A percentile compares a stretch with the other conserved stretches of the same genome.
phyloP scores from a whole-genome alignment of 2,329 filamentous ascomycete species.

The Reticulascus tulasneorum region DNA sequence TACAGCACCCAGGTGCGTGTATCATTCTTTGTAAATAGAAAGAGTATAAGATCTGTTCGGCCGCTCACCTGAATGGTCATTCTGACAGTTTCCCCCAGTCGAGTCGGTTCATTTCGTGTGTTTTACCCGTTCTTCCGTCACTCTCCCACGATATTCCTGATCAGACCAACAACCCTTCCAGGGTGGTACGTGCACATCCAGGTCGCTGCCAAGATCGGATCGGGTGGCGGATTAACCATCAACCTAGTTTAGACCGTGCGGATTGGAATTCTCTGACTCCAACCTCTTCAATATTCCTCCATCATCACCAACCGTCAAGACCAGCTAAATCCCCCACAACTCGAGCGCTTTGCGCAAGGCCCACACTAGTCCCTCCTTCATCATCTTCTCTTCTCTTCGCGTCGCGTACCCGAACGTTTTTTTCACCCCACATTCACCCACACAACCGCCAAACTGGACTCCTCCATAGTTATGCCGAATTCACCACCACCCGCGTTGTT shows the following conservation, averaged over 20 bases:
- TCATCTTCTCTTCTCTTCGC: constrained; percentile 15
- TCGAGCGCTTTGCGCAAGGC: constrained; percentile 11
- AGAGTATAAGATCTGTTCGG: too few species aligned
- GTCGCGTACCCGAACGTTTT: constrained; percentile 7
- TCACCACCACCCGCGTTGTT: constrained; percentile 45
- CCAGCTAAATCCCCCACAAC: constrained; percentile 8
- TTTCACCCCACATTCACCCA: constrained; percentile 16
- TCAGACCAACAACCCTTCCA: too few species aligned
- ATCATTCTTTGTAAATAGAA: too few species aligned
- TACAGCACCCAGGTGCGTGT: too few species aligned
- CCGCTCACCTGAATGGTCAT: too few species aligned
- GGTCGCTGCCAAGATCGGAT: constrained; percentile 10
- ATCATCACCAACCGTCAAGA: constrained; percentile 7
- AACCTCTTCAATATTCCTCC: constrained; percentile 14
- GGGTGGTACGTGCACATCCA: too few species aligned
- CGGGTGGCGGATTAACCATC: constrained; percentile 15
- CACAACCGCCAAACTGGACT: constrained; percentile 18
- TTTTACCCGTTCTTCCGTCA: too few species aligned
- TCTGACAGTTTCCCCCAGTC: too few species aligned
- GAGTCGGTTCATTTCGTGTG: too few species aligned
- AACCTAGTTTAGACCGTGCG: constrained; percentile 20
- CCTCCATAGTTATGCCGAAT: constrained; percentile 37
- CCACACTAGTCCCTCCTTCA: constrained; percentile 16
- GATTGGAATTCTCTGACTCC: constrained; percentile 20
- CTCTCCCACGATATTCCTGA: too few species aligned